These are phyloP conservation scores for Luffa acutangula DNA, from an alignment of 306 rosid species.

Conservation along the genomic window DNA sequence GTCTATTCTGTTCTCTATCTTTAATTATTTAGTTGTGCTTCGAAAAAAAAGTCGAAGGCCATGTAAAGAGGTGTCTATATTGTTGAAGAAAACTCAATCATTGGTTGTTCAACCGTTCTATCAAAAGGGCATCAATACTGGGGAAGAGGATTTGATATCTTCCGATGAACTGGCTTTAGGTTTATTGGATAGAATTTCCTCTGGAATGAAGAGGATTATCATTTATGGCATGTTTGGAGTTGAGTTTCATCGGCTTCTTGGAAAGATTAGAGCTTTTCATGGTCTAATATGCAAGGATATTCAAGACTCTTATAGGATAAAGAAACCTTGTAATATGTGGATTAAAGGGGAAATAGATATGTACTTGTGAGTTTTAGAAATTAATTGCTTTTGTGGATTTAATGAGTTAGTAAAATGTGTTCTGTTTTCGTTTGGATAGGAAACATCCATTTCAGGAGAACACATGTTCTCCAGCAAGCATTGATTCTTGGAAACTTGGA, in stretches of 20 bases:
- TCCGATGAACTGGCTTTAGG: constrained; percentile 1
- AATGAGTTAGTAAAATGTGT: constrained; percentile 20
- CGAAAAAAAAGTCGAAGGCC: constrained; percentile 57
- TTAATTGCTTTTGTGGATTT: constrained; percentile 8
- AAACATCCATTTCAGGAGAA: constrained; percentile 89
- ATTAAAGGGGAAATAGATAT: constrained; percentile 62
- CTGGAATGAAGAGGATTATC: constrained; percentile 66
- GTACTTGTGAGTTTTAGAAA: constrained; percentile 18
- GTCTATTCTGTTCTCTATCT: constrained; percentile 7
- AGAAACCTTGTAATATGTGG: constrained; percentile 68
- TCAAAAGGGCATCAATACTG: constrained; percentile 77
- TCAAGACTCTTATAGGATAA: constrained; percentile 47
- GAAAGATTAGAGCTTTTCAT: constrained; percentile 54
- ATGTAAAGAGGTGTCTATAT: constrained; percentile 77
- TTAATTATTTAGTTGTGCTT: constrained; percentile 51
- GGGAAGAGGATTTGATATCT: constrained; percentile 35
- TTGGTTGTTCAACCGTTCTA: constrained; percentile 59
- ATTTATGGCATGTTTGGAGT: constrained; percentile 43
- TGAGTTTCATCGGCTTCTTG: constrained; percentile 43
- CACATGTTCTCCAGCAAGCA: constrained; percentile 78
- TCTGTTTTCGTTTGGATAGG: constrained; percentile 40
- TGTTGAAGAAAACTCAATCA: constrained; percentile 57
- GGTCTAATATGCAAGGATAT: constrained; percentile 48
- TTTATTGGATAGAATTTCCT: constrained; percentile 27
- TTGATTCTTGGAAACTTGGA: constrained; percentile 84